Base-by-base conservation (phyloP, 352 stramenopile genomes). In the Phytophthora pistaciae region DNA sequence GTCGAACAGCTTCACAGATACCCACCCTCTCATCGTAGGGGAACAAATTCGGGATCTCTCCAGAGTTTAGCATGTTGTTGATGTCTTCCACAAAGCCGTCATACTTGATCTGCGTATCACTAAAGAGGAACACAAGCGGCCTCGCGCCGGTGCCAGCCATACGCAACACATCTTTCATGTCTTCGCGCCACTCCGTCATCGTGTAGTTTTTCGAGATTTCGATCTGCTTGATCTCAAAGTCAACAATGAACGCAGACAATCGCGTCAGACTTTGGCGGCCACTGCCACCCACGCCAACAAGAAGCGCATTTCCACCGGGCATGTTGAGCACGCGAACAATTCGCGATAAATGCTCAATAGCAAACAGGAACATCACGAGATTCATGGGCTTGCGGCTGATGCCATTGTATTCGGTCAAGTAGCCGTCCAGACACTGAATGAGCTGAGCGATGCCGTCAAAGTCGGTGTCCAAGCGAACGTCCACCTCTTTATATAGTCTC, bases 81-180 rank as follows among this genome's bases (percentile, higher is more conserved):
- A 99, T 98, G 64, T 99, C 96, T 66, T 99, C 95, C 29, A 98
- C 91, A 66, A 98, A 98, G n/a, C 87, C 87, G 50, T 99, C 95
- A 74, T 97, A 96, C 73, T 98, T 98, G 77, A 99, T 98, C 68
- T 99, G 96, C 3, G 96, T 98, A 67, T 99, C 96, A 52, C 87
- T 98, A 65, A 99, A 98, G 11, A 99, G 70, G 66, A 99, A 99
- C 3, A 98, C 92, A 27, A 98, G 79, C 14, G 95, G 91, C 5
- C 86, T 78, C 7, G 79, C 74, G 27, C 96, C 96, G 0, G 91
- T 97, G 7, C 95, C 96, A 14, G 95, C 95, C 18, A 90, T 79
- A 21, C 89, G 94, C 14, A 99, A 75, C 7, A 99, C 92, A 33
- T 92, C 83, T 59, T 98, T 98, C 79, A 99, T 93, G 66, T 99